Base-by-base conservation (phyloP, 495 filamentous ascomycete genomes). In the Neurospora sp. region DNA sequence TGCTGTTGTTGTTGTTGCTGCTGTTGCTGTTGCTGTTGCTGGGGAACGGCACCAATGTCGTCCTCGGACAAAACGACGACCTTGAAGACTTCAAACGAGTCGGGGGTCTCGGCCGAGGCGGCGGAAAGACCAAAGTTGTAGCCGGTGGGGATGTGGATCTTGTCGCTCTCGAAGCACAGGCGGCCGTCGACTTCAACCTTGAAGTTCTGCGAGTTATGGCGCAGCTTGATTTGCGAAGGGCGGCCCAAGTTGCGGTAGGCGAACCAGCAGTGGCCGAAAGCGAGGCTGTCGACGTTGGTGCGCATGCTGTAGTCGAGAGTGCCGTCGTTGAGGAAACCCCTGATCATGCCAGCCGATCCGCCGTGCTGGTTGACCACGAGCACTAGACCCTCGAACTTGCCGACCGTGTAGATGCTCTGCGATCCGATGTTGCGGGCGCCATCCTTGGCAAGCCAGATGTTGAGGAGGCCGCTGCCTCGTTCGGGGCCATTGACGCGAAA, bases 311-410 rank as follows among this genome's bases (percentile, higher is more conserved):
- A 97, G 79, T 96, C 92, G 73, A 84, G 89, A 35, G 83, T 89
- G 71, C 95, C 96, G 80, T 98, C 96, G 81, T 98, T 99, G 78
- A 99, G 82, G 84, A 98, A 98, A 27, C 92, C 96, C 72, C 96
- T 86, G 70, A 99, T 83, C 77, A 90, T 93, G 72, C 96, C 92
- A 69, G 88, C 90, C 68, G 88, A 86, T 76, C 94, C 94, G 37
- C 92, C 92, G 80, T 97, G 93, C 74, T 93, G 89, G 85, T 98
- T 96, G 71, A 99, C 81, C 18, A 96, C 90, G 70, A 99, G 82
- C 16, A 87, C 94, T 76, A 99, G 84, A 37, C 96, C 96, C 75
- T 99, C 96, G 75, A 95, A 98, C 48, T 86, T 85, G 37, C 88
- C 89, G 37, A 91, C 89, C 6, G 92, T 96, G 79, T 97, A 97